Evolutionary conservation across 1,139 yeast genomes (phyloP).

Genomic region (Candida glucosophila): DNA sequence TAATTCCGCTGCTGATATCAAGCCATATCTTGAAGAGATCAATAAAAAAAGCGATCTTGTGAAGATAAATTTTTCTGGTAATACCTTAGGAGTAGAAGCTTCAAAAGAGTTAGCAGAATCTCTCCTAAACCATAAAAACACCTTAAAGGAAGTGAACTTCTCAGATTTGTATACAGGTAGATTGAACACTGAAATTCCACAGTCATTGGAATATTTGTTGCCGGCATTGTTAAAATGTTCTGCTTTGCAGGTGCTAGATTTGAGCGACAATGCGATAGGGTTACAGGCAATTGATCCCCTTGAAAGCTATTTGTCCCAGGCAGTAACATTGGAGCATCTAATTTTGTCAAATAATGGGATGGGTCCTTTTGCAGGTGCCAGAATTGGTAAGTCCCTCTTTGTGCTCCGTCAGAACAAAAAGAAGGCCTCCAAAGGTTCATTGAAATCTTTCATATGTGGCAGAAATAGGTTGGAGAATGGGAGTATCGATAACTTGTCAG

Average conservation of each 20-base stretch:
- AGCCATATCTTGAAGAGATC: conserved; percentile 53
- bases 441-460: conserved; percentile 87
- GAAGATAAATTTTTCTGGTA: conserved; percentile 78
- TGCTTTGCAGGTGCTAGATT: conserved; percentile 62
- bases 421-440: conserved; percentile 42
- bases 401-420: conserved; percentile 62
- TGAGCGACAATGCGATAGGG: conserved; percentile 95
- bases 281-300: conserved; percentile 89
- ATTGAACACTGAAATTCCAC: conserved; percentile 88
- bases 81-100: conserved; percentile 90
- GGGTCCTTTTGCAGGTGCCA: conserved; percentile 96
- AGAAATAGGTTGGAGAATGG: conserved; percentile 96
- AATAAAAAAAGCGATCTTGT: conserved; percentile 28
- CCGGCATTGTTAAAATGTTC: conserved; percentile 66
- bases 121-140: conserved; percentile 39
- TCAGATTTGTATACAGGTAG: conserved; percentile 94
- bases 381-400: conserved; percentile 81
- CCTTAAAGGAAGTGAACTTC: conserved; percentile 62
- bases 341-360: conserved; percentile 90
- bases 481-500: conserved; percentile 68
- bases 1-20: conserved; percentile 64
- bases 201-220: conserved; percentile 62
- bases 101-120: conserved; percentile 62
- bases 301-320: conserved; percentile 68
- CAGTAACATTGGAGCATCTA: conserved; percentile 74